A percentile compares a stretch with the other conserved stretches of the same genome.
phyloP scores from a whole-genome alignment of 768 basidiomycete genomes.

The Boletus reticulatus region DNA sequence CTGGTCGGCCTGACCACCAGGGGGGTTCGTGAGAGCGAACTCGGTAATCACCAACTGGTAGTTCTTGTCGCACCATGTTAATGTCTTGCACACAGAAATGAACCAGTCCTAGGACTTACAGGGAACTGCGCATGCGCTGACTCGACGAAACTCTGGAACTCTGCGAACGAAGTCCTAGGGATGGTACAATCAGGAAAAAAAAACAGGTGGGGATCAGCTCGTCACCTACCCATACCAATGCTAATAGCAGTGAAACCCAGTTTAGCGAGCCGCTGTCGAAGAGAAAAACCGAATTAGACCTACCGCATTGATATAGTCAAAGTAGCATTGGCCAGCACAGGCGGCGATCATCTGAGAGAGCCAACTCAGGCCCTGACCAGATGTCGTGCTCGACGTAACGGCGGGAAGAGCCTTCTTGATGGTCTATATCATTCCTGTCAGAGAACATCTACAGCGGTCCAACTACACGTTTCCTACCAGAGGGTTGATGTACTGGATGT shows the following conservation, averaged over 20 bases:
- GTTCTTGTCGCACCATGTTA: slow-evolving; percentile 14
- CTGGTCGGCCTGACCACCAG: slow-evolving; percentile 31
- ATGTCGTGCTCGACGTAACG: slow-evolving; percentile 30
- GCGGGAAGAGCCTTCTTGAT: slow-evolving; percentile 40
- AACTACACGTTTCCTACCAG: slow-evolving; percentile 23
- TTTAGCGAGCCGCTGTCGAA: neutral
- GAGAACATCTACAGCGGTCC: neutral
- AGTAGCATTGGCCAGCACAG: slow-evolving; percentile 35
- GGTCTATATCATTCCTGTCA: slow-evolving; percentile 15
- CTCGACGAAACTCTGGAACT: slow-evolving; percentile 30
- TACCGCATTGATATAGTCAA: slow-evolving; percentile 36
- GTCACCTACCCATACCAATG: slow-evolving; percentile 30
- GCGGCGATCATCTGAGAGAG: slow-evolving; percentile 33
- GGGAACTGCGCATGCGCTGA: slow-evolving; percentile 29
- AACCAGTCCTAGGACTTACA: slow-evolving; percentile 6
- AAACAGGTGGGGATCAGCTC: neutral
- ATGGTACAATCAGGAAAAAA: neutral
- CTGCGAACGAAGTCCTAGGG: slow-evolving; percentile 22
- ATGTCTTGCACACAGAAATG: neutral
- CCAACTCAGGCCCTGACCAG: slow-evolving; percentile 37
- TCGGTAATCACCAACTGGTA: slow-evolving; percentile 30
- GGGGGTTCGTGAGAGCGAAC: slow-evolving; percentile 32
- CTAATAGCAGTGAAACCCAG: neutral
- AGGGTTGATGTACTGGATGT: slow-evolving; percentile 36
- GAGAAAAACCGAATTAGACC: neutral